These are phyloP conservation scores for Tilletia walkeri DNA, from an alignment of 1,284 basidiomycete genomes.

Conservation along the genomic window DNA sequence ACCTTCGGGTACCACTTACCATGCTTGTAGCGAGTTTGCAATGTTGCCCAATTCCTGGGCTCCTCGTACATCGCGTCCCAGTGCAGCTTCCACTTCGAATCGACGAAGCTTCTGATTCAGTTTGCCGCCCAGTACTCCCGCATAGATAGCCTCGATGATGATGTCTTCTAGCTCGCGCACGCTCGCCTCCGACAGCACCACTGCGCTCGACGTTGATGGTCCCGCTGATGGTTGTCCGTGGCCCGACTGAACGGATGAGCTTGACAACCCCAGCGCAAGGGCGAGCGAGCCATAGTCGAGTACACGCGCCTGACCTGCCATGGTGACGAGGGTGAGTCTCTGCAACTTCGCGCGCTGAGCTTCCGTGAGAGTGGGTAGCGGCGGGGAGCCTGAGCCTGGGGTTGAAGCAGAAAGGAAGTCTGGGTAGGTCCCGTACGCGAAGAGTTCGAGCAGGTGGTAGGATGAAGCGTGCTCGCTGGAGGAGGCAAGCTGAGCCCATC, in stretches of 20 bases:
- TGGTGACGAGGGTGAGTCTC: constrained; percentile 80
- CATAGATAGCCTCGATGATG: constrained; percentile 91
- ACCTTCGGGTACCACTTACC: neutral
- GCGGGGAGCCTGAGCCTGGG: neutral
- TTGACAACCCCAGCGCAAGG: constrained; percentile 48
- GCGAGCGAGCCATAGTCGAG: constrained; percentile 31
- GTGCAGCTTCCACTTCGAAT: constrained; percentile 83
- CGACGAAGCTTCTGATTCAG: constrained; percentile 84
- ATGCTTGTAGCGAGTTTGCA: neutral
- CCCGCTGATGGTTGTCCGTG: neutral
- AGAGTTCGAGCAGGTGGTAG: constrained; percentile 70
- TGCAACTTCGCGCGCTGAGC: constrained; percentile 81
- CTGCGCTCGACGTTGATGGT: neutral
- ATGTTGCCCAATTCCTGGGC: constrained; percentile 5
- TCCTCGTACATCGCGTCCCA: constrained; percentile 76
- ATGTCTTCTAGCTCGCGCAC: constrained; percentile 77
- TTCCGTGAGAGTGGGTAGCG: constrained; percentile 59
- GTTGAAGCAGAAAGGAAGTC: constrained; percentile 63
- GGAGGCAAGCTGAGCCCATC: constrained; percentile 33
- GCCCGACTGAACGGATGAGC: constrained; percentile 59
- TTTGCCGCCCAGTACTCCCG: constrained; percentile 79
- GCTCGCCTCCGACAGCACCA: constrained; percentile 15
- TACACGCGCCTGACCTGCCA: constrained; percentile 26
- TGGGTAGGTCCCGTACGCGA: constrained; percentile 79
- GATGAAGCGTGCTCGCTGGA: constrained; percentile 24